Conservation (phyloP, 2,329 filamentous ascomycete species). For the Fusarium liriodendri region DNA sequence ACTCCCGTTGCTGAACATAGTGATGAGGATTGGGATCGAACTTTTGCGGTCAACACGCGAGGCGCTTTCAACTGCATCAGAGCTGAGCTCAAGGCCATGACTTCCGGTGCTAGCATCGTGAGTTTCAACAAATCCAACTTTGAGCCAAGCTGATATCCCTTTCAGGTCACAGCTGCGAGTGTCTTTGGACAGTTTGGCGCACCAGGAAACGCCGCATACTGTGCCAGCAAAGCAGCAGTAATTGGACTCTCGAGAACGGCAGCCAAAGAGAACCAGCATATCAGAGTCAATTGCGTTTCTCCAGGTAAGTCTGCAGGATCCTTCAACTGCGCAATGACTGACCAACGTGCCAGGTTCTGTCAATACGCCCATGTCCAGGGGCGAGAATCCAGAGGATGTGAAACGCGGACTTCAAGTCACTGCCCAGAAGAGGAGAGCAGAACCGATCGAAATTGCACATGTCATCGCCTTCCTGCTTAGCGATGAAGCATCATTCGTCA, state of each 20-base stretch:
- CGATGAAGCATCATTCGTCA: slow-evolving; percentile 39
- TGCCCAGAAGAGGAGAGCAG: slow-evolving; percentile 27
- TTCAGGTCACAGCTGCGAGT: slow-evolving; percentile 46
- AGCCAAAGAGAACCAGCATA: slow-evolving; percentile 41
- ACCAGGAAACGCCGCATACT: slow-evolving; percentile 44
- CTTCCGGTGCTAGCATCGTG: slow-evolving; percentile 43
- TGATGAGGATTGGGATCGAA: slow-evolving; percentile 55
- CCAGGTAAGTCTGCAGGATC: slow-evolving; percentile 14
- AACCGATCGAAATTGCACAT: slow-evolving; percentile 20
- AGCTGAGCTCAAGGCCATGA: slow-evolving; percentile 54
- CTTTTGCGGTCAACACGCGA: slow-evolving; percentile 57
- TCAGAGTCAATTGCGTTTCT: slow-evolving; percentile 29
- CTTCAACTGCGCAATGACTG: neutral
- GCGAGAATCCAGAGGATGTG: slow-evolving; percentile 21
- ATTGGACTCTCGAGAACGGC: slow-evolving; percentile 46
- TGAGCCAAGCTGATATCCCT: slow-evolving; percentile 47
- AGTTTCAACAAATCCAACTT: slow-evolving; percentile 21
- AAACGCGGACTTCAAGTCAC: slow-evolving; percentile 14
- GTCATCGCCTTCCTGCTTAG: slow-evolving; percentile 41
- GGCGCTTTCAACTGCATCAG: slow-evolving; percentile 64
- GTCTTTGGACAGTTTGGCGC: slow-evolving; percentile 45
- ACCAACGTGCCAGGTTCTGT: slow-evolving; percentile 19
- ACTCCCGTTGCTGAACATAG: slow-evolving; percentile 47
- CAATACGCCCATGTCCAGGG: slow-evolving; percentile 27
- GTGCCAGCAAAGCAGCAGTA: slow-evolving; percentile 47